Conservation (phyloP, 176 grass and related monocot species). For the Oryza rufipogon region DNA sequence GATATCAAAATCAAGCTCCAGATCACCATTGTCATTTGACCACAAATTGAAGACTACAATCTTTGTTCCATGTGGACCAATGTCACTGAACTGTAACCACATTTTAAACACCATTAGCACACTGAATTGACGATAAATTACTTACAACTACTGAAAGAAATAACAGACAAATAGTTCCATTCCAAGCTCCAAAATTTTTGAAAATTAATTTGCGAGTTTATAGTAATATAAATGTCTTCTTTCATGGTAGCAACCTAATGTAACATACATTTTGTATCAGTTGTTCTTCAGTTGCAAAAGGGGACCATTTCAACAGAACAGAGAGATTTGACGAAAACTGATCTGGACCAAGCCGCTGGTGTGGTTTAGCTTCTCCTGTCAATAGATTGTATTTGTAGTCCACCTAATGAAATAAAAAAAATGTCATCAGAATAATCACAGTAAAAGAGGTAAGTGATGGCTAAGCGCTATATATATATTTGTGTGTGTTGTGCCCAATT, state of each 20-base stretch:
- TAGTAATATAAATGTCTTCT: not conserved
- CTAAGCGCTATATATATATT: not conserved
- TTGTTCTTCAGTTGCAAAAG: constrained; percentile 72
- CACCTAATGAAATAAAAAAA: constrained; percentile 54
- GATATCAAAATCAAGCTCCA: constrained; percentile 79
- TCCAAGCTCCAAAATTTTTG: not conserved
- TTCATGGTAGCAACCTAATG: constrained; percentile 4
- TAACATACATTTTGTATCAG: constrained; percentile 60
- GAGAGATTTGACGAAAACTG: constrained; percentile 77
- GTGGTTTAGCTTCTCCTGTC: constrained; percentile 41
- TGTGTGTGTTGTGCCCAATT: not conserved
- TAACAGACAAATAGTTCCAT: not conserved
- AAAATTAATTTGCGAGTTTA: not conserved
- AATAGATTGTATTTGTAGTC: constrained; percentile 77
- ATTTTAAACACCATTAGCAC: constrained; percentile 38
- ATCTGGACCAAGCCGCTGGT: constrained; percentile 35
- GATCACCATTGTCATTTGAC: constrained; percentile 61
- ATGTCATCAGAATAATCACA: not conserved
- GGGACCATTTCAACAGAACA: constrained; percentile 72
- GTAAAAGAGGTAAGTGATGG: not conserved
- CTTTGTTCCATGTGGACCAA: constrained; percentile 81
- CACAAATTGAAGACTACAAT: constrained; percentile 87
- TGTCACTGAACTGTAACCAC: constrained; percentile 68
- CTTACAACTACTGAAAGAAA: not conserved
- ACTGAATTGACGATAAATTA: not conserved